phyloP scores from a whole-genome alignment of 768 basidiomycete genomes.

The Galerina sulciceps region DNA sequence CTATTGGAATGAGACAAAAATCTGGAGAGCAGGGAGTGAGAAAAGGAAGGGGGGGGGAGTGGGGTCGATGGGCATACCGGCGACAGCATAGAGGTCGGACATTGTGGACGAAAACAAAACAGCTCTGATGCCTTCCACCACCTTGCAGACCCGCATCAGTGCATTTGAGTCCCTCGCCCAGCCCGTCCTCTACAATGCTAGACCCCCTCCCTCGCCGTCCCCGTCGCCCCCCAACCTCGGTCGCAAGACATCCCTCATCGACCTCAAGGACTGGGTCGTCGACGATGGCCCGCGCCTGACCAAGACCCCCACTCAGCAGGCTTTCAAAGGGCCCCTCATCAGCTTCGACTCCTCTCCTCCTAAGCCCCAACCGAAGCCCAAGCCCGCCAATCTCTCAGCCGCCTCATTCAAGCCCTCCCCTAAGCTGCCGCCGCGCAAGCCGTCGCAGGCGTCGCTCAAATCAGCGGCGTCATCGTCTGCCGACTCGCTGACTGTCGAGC shows the following conservation, averaged over 20 bases:
- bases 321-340: conserved; percentile 47
- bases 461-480: conserved; percentile 40
- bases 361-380: conserved; percentile 27
- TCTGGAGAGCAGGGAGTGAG: conserved; percentile 45
- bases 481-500: conserved; percentile 59
- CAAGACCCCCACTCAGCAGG: conserved; percentile 31
- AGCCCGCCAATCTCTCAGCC: conserved; percentile 24
- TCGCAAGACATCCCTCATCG: conserved; percentile 65
- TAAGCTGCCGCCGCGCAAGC: conserved; percentile 70
- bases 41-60: neutral
- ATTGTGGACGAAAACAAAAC: conserved; percentile 19
- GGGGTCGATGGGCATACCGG: conserved; percentile 47
- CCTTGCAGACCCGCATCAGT: conserved; percentile 54
- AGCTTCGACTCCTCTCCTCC: conserved; percentile 57
- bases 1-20: conserved; percentile 89
- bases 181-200: conserved; percentile 19
- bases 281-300: conserved; percentile 52
- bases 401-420: conserved; percentile 39
- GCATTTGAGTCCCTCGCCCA: conserved; percentile 63
- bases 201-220: conserved; percentile 50
- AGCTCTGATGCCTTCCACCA: conserved; percentile 25
- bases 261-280: conserved; percentile 75
- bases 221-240: conserved; percentile 54
- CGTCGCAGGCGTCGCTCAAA: conserved; percentile 54
- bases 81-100: conserved; percentile 74